Evolutionary conservation across 805 yeast genomes (phyloP).

Genomic region (Myxozyma geophila): DNA sequence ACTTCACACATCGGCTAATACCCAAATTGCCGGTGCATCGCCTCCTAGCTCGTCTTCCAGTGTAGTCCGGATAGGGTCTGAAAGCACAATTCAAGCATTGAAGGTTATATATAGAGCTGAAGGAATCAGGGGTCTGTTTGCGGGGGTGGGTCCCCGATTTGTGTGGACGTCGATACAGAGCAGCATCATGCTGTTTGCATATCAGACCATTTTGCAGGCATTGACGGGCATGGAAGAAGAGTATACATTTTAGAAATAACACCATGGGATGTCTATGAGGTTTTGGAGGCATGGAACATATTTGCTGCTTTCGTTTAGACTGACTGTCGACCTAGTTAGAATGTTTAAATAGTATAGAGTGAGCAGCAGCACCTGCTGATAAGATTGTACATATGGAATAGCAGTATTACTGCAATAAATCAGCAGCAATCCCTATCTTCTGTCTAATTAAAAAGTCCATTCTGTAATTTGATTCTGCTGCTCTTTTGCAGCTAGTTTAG

Average conservation of each 20-base stretch:
- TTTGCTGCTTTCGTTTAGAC: neutral
- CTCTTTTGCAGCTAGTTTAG: no score
- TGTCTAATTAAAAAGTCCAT: no score
- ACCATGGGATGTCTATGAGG: neutral
- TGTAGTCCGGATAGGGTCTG: conserved; percentile 26
- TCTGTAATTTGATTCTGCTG: no score
- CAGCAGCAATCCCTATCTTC: no score
- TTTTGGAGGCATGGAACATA: no score
- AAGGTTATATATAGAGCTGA: conserved; percentile 66
- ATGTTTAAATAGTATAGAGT: neutral
- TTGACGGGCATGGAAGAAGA: conserved; percentile 46
- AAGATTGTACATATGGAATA: no score
- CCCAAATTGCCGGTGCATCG: conserved; percentile 11
- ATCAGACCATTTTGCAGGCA: conserved; percentile 73
- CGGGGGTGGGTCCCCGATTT: conserved; percentile 95
- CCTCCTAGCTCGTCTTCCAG: conserved; percentile 39
- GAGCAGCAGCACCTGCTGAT: no score
- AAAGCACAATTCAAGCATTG: conserved; percentile 51
- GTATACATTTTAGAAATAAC: neutral
- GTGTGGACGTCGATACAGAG: conserved; percentile 97
- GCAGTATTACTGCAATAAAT: no score
- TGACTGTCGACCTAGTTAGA: neutral
- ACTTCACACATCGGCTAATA: conserved; percentile 6
- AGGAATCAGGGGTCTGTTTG: conserved; percentile 78
- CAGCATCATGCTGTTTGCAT: conserved; percentile 86